Evolutionary conservation across 2,329 filamentous ascomycete genomes (phyloP), one percentile per base, ranked within the genome.

Genomic region (Penicillium glabrum): DNA sequence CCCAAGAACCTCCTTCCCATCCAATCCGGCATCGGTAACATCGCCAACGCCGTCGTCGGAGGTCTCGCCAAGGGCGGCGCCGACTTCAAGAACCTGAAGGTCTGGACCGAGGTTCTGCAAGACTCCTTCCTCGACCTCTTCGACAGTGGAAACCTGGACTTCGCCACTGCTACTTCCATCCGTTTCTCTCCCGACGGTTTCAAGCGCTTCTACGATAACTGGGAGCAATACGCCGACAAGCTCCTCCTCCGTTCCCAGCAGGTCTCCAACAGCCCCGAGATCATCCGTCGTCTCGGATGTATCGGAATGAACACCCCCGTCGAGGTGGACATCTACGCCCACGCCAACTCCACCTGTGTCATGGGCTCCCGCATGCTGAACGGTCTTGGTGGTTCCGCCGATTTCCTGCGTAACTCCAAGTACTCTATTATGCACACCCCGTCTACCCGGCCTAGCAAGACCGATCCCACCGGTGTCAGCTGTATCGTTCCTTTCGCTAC

Each of bases 251-350:
- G 92, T 61, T 88, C 88, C n/a, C 91, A 96, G 79, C 86, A 90
- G 72, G 89, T 96, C 10, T 93, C 89, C 69, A 96, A 96, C 82
- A 89, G 87, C 3, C 91, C 91, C 58, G 91, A 96, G 77, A 92
- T 96, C 77, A 96, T 96, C 79, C 86, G 90, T 54, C 85, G 91
- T 26, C 81, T 96, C 1, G 91, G 91, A 59, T 87, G 92, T 64
- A 96, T 96, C 67, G 91, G 90, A 73, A 96, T 96, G 91, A 96
- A 96, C 83, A 96, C 91, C 0, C 91, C 91, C 23, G 90, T 96
- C 46, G 92, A 96, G 77, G 91, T 96, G 16, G 92, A 96, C 77
- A 96, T 96, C 69, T 96, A 96, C 78, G 92, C 91, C 2, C 91
- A 96, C 78, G 92, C 92, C 67, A 96, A 96, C 84, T 88, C 84